Percentiles rank a stretch among this genome's conserved stretches.
Conservation (phyloP, 768 basidiomycete species). For the Boletus pseudo-olivaceus region DNA sequence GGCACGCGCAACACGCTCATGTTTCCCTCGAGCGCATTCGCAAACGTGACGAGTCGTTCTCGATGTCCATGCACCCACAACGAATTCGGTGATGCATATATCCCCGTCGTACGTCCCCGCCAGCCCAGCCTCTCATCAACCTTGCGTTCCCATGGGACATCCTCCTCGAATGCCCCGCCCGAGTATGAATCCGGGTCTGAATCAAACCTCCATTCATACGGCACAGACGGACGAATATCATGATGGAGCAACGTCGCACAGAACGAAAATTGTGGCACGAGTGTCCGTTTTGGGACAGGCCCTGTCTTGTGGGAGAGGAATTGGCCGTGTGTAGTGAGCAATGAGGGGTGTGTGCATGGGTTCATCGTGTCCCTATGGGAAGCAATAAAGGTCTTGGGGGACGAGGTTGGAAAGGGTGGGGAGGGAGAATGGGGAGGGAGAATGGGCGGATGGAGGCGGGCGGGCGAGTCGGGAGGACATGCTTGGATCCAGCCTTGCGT, state of each 20-base stretch:
- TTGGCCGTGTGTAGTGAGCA: constrained; percentile 44
- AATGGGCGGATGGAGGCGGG: constrained; percentile 29
- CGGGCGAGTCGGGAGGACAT: constrained; percentile 24
- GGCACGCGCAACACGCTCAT: constrained; percentile 37
- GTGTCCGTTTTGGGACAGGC: constrained; percentile 38
- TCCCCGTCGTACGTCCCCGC: constrained; percentile 76
- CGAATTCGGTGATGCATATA: constrained; percentile 36
- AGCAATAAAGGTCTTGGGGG: constrained; percentile 32
- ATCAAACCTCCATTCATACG: constrained; percentile 47
- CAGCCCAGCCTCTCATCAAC: constrained; percentile 59
- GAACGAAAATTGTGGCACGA: constrained; percentile 53
- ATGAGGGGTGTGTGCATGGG: constrained; percentile 35
- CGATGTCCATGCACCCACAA: constrained; percentile 54
- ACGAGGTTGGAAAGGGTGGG: neutral
- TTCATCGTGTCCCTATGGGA: constrained; percentile 36
- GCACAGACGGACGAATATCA: constrained; percentile 50
- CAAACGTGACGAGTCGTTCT: constrained; percentile 40
- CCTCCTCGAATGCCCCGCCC: constrained; percentile 35
- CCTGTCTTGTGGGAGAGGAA: constrained; percentile 48
- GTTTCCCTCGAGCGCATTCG: constrained; percentile 41
- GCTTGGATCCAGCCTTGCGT: constrained; percentile 23
- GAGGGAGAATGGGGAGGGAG: constrained; percentile 14
- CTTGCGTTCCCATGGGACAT: constrained; percentile 66
- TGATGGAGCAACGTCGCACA: constrained; percentile 50
- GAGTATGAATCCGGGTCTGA: constrained; percentile 12